phyloP scores from a whole-genome alignment of 1,284 basidiomycete species.

The Waitea zeae region DNA sequence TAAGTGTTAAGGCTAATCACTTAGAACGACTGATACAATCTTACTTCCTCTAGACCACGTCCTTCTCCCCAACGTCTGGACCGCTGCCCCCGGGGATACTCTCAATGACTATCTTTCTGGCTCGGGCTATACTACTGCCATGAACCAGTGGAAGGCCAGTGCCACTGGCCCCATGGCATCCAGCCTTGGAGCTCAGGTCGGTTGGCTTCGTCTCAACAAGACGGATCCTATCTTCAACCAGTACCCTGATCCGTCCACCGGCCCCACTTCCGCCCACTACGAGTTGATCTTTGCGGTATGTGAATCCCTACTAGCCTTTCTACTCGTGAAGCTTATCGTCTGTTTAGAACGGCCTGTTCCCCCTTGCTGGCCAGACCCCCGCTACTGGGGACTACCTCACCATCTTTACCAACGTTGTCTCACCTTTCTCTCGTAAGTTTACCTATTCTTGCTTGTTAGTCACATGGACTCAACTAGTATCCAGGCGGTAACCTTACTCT shows the following conservation, averaged over 20 bases:
- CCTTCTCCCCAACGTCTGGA: not conserved
- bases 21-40: constrained; percentile 12
- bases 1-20: constrained; percentile 13
- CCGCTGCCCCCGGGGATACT: constrained; percentile 12
- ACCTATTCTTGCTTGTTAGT: no score
- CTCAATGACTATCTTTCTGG: constrained; percentile 9
- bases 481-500: constrained; percentile 8
- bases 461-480: no score
- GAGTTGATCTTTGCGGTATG: constrained; percentile 7
- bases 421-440: constrained; percentile 4
- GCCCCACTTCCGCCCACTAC: constrained; percentile 7
- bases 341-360: no score
- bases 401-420: constrained; percentile 3
- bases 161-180: constrained; percentile 6
- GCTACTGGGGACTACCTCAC: constrained; percentile 3
- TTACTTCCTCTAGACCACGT: not conserved
- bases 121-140: constrained; percentile 7
- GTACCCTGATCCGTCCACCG: constrained; percentile 9
- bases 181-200: constrained; percentile 9
- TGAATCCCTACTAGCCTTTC: not conserved
- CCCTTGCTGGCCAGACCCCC: constrained; percentile 1
- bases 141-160: constrained; percentile 14
- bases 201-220: constrained; percentile 7
- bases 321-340: no score
- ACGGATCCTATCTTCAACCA: constrained; percentile 6